A percentile compares a stretch with the other conserved stretches of the same genome.
These are phyloP conservation scores for Acanthamoeba royreba DNA, from an alignment of 208 protist genomes.

Conservation along the genomic window DNA sequence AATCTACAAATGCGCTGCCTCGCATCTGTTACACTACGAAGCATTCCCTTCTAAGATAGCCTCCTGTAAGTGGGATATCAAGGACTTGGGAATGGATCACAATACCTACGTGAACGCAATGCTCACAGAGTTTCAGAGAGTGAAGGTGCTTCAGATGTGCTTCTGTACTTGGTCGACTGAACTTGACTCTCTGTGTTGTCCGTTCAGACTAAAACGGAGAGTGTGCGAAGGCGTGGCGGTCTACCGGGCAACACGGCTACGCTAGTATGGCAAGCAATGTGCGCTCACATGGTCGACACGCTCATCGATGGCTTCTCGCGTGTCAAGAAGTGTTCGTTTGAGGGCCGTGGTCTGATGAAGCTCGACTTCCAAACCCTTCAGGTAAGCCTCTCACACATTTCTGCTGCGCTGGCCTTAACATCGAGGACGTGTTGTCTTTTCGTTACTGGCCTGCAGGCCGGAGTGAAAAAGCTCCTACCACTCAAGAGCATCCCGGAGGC, in stretches of 20 bases:
- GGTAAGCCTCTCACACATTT: too few species aligned
- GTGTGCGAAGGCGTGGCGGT: background rate
- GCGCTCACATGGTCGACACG: background rate
- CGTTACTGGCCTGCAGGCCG: background rate
- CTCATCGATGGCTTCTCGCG: conserved; percentile 16
- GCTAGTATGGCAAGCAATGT: background rate
- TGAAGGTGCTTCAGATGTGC: background rate
- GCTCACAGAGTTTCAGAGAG: background rate
- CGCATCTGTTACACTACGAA: background rate
- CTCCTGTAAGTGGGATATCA: conserved; percentile 8
- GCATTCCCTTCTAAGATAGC: background rate
- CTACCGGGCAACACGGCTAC: background rate
- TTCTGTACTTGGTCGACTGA: background rate
- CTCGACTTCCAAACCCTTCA: conserved; percentile 22
- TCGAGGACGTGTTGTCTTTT: background rate
- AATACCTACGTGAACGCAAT: conserved; percentile 7
- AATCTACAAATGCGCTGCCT: background rate
- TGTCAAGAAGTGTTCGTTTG: conserved; percentile 16
- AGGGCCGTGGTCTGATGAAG: conserved; percentile 22
- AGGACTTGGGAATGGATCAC: conserved; percentile 8
- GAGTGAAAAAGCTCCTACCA: background rate
- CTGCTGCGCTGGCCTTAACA: background rate
- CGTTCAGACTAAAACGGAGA: background rate
- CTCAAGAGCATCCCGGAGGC: background rate
- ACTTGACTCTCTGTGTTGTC: background rate